Evolutionary conservation across 2,329 filamentous ascomycete species (phyloP).

Genomic region (Scedosporium boydii): DNA sequence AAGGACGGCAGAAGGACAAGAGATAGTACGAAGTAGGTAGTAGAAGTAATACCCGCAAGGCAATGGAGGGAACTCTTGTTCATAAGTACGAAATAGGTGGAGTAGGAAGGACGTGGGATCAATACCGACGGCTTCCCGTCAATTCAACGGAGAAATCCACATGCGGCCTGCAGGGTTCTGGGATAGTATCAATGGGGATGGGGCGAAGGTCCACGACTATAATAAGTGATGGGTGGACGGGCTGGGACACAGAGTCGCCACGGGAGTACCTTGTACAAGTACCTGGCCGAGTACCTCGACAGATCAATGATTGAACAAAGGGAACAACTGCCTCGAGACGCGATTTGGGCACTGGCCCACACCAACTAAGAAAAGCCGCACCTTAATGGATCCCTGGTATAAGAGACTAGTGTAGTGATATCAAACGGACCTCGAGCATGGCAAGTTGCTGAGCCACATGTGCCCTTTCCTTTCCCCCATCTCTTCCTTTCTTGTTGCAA

Average conservation of each 20-base stretch:
- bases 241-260: background rate
- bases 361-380: conserved; percentile 1
- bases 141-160: conserved; percentile 36
- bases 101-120: conserved; percentile 33
- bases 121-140: conserved; percentile 33
- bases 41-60: conserved; percentile 16
- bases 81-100: conserved; percentile 20
- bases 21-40: background rate
- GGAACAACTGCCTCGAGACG: background rate
- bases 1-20: background rate
- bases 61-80: conserved; percentile 28
- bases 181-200: background rate
- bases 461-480: background rate
- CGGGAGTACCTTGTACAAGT: conserved; percentile 5
- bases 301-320: background rate
- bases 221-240: background rate
- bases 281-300: background rate
- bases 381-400: conserved; percentile 4
- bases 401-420: background rate
- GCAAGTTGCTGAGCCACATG: conserved; percentile 1
- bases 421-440: background rate
- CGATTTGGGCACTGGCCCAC: background rate
- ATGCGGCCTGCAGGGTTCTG: conserved; percentile 28
- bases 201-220: background rate
- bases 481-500: background rate